Conservation (phyloP, 768 basidiomycete species). For the Sporobolomyces roseus region DNA sequence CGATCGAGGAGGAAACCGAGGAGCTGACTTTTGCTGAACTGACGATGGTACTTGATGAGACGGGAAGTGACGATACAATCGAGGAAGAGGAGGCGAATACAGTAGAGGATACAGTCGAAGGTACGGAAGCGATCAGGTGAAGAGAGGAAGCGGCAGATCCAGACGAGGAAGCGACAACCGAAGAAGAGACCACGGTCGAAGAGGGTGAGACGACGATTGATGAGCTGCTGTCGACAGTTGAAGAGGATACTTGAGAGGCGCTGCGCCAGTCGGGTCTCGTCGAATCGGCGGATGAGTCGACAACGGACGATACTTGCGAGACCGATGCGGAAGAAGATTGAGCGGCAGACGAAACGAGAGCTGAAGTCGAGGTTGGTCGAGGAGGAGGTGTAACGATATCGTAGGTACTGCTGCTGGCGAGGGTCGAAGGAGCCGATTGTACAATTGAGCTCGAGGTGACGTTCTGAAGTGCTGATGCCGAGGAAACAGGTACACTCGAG, state of each 20-base stretch:
- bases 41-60: not conserved
- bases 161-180: not conserved
- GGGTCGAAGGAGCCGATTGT: not conserved
- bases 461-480: not conserved
- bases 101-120: not conserved
- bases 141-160: not conserved
- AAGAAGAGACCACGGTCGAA: not conserved
- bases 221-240: too few relatives aligned
- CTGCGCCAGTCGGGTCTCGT: too few relatives aligned
- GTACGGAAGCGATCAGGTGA: too few relatives aligned
- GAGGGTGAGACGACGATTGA: too few relatives aligned
- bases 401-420: not conserved
- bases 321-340: too few relatives aligned
- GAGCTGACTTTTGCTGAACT: not conserved
- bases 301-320: too few relatives aligned
- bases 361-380: not conserved
- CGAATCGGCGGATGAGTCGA: too few relatives aligned
- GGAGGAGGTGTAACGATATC: too few relatives aligned
- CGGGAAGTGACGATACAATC: too few relatives aligned
- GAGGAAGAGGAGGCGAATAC: not conserved
- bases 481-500: not conserved
- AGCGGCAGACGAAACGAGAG: not conserved
- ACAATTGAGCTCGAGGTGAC: not conserved
- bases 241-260: too few relatives aligned
- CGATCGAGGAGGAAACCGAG: not conserved